Percentiles rank a stretch among this genome's conserved stretches.
phyloP scores from a whole-genome alignment of 83 land plant species.

The Isoetes engelmannii region DNA sequence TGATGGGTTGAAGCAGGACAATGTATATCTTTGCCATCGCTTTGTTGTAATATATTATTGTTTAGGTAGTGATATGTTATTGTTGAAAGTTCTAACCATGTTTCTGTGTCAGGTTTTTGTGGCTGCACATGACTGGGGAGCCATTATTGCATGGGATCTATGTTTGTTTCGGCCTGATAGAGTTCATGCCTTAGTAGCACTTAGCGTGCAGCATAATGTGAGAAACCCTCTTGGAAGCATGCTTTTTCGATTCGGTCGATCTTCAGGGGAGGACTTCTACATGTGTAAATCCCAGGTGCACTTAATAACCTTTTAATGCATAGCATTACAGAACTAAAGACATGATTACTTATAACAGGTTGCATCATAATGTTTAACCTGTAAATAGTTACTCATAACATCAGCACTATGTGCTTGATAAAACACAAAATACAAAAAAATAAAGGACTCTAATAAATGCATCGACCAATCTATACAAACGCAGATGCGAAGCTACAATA shows the following conservation, averaged over 20 bases:
- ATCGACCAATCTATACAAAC: too few species aligned
- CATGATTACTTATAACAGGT: too few species aligned
- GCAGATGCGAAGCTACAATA: too few species aligned
- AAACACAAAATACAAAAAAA: too few species aligned
- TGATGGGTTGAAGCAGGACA: conserved; percentile 17
- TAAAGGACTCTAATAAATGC: too few species aligned
- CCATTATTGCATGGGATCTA: conserved; percentile 30
- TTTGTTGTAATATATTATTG: too few species aligned
- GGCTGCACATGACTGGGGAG: conserved; percentile 49
- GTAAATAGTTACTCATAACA: too few species aligned
- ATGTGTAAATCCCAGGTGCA: conserved; percentile 40
- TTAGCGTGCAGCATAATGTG: conserved; percentile 25
- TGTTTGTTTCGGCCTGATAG: conserved; percentile 41
- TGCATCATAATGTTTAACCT: too few species aligned
- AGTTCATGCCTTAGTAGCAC: conserved; percentile 30
- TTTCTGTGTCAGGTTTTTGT: conserved; percentile 30
- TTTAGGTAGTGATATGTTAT: too few species aligned
- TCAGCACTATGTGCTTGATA: too few species aligned
- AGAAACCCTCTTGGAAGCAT: conserved; percentile 29
- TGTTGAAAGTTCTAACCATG: too few species aligned
- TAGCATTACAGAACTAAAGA: not conserved
- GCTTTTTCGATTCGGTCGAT: conserved; percentile 2
- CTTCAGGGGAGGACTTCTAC: conserved; percentile 32
- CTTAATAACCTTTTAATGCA: not conserved
- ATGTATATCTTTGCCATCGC: not conserved